Evolutionary conservation across 306 rosid genomes (phyloP).

Genomic region (Lotus japonicus): DNA sequence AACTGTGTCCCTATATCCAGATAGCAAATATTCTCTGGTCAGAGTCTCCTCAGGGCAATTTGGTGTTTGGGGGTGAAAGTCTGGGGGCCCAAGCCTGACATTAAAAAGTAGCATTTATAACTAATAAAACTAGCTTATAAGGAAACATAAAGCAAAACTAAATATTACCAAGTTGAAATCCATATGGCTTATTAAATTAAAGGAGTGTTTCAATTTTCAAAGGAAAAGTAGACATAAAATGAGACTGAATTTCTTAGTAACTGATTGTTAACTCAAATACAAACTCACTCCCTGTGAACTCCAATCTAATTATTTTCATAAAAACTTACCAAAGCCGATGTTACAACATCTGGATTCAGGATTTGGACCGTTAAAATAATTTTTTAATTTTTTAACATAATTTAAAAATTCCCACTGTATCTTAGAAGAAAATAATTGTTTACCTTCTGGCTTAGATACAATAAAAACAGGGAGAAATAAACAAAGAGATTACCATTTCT

Average conservation of each 20-base stretch:
- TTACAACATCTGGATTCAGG: not conserved
- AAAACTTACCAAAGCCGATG: no score
- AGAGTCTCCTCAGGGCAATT: constrained; percentile 90
- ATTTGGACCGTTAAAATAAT: not conserved
- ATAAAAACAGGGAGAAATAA: not conserved
- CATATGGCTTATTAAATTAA: not conserved
- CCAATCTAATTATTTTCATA: not conserved
- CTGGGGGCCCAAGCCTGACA: constrained; percentile 92
- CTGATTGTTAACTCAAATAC: not conserved
- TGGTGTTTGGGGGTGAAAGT: constrained; percentile 71
- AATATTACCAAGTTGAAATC: not conserved
- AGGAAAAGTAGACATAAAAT: not conserved
- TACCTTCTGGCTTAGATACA: not conserved
- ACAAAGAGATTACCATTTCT: not conserved
- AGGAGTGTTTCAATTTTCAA: not conserved
- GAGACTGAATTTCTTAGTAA: not conserved
- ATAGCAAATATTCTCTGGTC: constrained; percentile 70
- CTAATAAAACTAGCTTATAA: not conserved
- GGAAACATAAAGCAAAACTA: not conserved
- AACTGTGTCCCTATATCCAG: constrained; percentile 80
- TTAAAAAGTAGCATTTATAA: constrained; percentile 12
- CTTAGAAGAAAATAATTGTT: not conserved
- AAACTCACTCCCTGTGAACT: not conserved
- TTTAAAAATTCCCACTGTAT: not conserved
- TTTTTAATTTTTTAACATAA: not conserved